These are phyloP conservation scores for Capsicum pubescens DNA, from an alignment of 257 asterid genomes.

Conservation along the genomic window DNA sequence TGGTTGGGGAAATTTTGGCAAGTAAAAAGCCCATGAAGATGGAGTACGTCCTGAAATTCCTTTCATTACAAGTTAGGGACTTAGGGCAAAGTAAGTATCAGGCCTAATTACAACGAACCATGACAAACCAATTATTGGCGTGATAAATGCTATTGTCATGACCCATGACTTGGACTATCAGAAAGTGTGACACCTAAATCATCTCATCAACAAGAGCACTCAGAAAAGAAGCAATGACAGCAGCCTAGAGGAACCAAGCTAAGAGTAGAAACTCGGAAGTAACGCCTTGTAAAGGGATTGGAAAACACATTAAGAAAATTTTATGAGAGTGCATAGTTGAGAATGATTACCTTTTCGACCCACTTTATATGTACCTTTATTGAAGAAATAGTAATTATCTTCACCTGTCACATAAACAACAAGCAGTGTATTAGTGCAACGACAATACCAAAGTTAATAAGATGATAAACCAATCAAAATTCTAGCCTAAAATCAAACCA, in stretches of 20 bases:
- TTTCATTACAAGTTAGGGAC: neutral
- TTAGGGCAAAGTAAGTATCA: neutral
- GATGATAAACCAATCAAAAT: neutral
- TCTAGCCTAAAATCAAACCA: slow-evolving; percentile 21
- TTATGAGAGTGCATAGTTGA: neutral
- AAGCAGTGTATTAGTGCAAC: slow-evolving; percentile 19
- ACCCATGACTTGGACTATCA: neutral
- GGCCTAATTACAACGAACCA: neutral
- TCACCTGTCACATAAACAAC: slow-evolving; percentile 62
- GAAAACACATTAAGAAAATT: neutral
- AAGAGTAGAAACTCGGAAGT: neutral
- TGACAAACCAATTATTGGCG: neutral
- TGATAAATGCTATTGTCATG: neutral
- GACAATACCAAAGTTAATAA: slow-evolving; percentile 28
- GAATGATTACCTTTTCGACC: slow-evolving; percentile 80
- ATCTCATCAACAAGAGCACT: slow-evolving; percentile 23
- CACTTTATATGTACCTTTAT: slow-evolving; percentile 79
- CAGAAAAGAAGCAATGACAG: slow-evolving; percentile 1
- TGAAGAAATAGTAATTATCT: slow-evolving; percentile 73
- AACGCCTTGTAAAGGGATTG: neutral
- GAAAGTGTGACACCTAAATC: neutral
- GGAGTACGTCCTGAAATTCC: neutral
- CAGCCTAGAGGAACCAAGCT: neutral
- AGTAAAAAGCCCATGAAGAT: neutral
- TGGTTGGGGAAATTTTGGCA: too few species aligned